Evolutionary conservation across 306 rosid genomes (phyloP), one percentile per base, ranked within the genome.

Genomic region (Myrica gale): DNA sequence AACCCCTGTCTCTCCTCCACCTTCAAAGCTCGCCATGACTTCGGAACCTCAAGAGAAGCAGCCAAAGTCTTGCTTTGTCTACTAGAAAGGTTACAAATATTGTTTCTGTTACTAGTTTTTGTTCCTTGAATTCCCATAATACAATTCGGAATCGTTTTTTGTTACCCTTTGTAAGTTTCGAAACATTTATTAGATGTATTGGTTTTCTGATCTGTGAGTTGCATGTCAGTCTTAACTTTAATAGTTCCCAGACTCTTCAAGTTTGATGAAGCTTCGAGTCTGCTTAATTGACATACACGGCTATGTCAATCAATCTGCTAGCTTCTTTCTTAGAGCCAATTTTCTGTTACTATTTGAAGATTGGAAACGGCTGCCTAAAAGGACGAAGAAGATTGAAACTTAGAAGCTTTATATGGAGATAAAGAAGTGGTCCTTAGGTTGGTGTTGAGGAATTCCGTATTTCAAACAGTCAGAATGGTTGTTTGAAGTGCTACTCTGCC

Each of bases 321-420:
- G 20, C 7, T 39, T 6, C 45, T 63, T 41, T 16, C 47, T 63
- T 65, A 6, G 63, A 21, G 5, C 63, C n/a, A 42, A 54, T 73
- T 21, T 43, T 78, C 66, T 60, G 21, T 57, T 57, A 32, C 52
- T 48, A 48, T 13, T 48, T 10, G 39, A 48, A 69, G 45, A 15
- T 74, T 7, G 3, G 26, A 41, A 41, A 63, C 47, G 41, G 23
- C 12, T 10, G 43, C 41, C 42, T 63, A 16, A 19, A 19, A 12
- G 41, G 15, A 4, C 13, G 11, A 26, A 12, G 67, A 15, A 60
- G 6, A 8, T 21, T 32, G 66, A 50, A 48, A 69, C 68, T 51
- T 80, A 13, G 43, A 48, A 47, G 56, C 72, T 42, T 74, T 65
- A 37, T 48, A 9, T 62, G 69, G 45, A 15, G 46, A 4, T 62